These are phyloP conservation scores for Penicillium goetzii DNA, from an alignment of 495 filamentous ascomycete genomes.

Conservation along the genomic window DNA sequence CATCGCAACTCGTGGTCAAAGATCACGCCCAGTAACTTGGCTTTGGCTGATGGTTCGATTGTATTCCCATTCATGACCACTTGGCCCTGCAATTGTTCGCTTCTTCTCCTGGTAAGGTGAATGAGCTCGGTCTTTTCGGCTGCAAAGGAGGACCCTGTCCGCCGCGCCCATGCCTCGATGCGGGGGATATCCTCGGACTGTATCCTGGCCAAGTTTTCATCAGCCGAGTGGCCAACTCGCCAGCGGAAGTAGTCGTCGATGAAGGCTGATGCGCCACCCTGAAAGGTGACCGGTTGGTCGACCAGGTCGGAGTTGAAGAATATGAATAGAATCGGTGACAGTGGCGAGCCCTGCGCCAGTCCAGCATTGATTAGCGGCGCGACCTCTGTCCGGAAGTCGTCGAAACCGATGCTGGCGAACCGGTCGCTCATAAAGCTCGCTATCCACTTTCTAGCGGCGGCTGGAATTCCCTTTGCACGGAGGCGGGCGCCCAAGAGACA, in stretches of 20 bases:
- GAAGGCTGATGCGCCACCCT: slow-evolving; percentile 31
- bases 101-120: slow-evolving; percentile 25
- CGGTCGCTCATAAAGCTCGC: slow-evolving; percentile 31
- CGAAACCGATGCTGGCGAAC: slow-evolving; percentile 29
- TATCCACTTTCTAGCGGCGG: slow-evolving; percentile 26
- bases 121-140: slow-evolving; percentile 35
- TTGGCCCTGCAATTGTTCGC: slow-evolving; percentile 6
- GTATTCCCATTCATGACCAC: slow-evolving; percentile 1
- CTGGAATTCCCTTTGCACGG: slow-evolving; percentile 27
- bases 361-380: background rate
- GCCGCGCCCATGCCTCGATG: slow-evolving; percentile 21
- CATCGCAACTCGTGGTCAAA: slow-evolving; percentile 8
- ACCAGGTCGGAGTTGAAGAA: slow-evolving; percentile 37
- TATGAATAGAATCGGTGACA: slow-evolving; percentile 34
- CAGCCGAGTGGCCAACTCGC: slow-evolving; percentile 22
- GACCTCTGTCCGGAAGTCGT: slow-evolving; percentile 25
- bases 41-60: slow-evolving; percentile 3
- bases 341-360: slow-evolving; percentile 33
- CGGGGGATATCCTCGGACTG: slow-evolving; percentile 23
- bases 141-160: slow-evolving; percentile 24
- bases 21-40: slow-evolving; percentile 8
- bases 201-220: slow-evolving; percentile 27
- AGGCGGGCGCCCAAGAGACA: slow-evolving; percentile 25
- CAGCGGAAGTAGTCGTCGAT: slow-evolving; percentile 34
- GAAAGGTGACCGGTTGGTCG: slow-evolving; percentile 24